Base-by-base conservation (phyloP, 2,329 filamentous ascomycete genomes). In the Paecilomyces niveus region DNA sequence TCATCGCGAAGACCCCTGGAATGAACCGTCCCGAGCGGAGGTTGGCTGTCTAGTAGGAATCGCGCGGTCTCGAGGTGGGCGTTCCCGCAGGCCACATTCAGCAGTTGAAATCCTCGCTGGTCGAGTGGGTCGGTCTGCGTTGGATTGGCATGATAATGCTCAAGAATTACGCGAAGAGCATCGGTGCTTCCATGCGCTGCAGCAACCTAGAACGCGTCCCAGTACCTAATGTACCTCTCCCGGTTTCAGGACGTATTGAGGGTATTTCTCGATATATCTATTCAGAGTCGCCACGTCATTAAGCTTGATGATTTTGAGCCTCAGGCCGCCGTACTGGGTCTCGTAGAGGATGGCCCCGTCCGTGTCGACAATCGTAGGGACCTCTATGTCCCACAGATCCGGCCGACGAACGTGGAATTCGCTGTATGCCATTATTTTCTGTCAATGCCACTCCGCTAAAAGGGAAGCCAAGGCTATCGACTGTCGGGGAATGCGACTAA, bases 1-100 rank as follows among this genome's bases (percentile, higher is more conserved):
- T n/a, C 54, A 24, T 31, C 33, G 21, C 26, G 9, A 2, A 22
- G 49, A 24, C 56, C 54, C 49, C 35, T 18, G 18, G 57, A 29
- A 22, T 61, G 26, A 24, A 61, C 49, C 8, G 57, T 54, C 11
- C 45, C 60, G 24, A 62, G 56, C 13, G 60, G 55, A 54, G 60
- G 62, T 49, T 64, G 53, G 26, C 56, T 56, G 49, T 64, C 61
- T 29, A 64, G 56, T 10, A 64, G 39, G 45, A 64, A 62, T 11
- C 53, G 58, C 26, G 57, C 56, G 7, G 55, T 59, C 33, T 64
- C 59, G 39, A 64, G 10, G 49, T 58, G 54, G 11, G 45, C 61
- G 11, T 32, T 15, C 10, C 33, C 13, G 59, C 64, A 63, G 31
- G 63, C 60, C 24, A 53, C 54, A 54, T 61, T 54, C 24, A 65